Evolutionary conservation across 78 protist species (phyloP), one percentile per base, ranked within the genome.

Genomic region (Guillardia theta): DNA sequence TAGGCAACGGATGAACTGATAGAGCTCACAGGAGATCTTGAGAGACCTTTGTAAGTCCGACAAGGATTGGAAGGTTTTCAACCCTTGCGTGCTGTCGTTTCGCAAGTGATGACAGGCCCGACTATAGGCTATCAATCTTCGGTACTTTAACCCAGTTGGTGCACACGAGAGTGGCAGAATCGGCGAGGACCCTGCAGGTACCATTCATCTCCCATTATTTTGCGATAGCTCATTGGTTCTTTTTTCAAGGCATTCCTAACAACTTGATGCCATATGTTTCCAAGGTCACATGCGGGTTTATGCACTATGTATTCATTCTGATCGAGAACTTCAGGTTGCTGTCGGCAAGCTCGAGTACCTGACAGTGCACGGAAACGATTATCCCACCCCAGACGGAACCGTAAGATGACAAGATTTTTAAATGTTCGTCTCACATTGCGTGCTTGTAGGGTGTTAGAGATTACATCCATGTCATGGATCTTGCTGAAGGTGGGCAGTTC

Each of bases 161-260:
- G 99, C 99, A 21, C 99, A 99, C 96, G 78, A 64, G 27, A 39
- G 93, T 30, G 99, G 99, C 0, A 41, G 4, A 43, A 98, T 99
- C 78, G 99, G 99, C 37, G 99, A 99, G 83, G 99, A 98, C 94
- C 99, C 99, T 15, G 36, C n/a, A n/a, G n/a, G n/a, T n/a, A n/a
- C n/a, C n/a, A n/a, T n/a, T n/a, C n/a, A n/a, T n/a, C 27, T 4
- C 36, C 33, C 33, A 10, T n/a, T n/a, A n/a, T n/a, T n/a, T n/a
- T n/a, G n/a, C 30, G 30, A 18, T 10, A 18, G 62, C 62, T 10
- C 62, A 10, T 10, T 18, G 10, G 30, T 18, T 53, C n/a, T n/a
- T n/a, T n/a, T n/a, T 64, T 24, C n/a, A 87, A 48, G 98, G 92
- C 92, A 83, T 95, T 15, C 99, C 98, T 54, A 98, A 95, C 96